Percentiles rank a stretch among this genome's conserved stretches.
These are phyloP conservation scores for Fusarium praegraminearum DNA, from an alignment of 2,329 filamentous ascomycete genomes.

Conservation along the genomic window DNA sequence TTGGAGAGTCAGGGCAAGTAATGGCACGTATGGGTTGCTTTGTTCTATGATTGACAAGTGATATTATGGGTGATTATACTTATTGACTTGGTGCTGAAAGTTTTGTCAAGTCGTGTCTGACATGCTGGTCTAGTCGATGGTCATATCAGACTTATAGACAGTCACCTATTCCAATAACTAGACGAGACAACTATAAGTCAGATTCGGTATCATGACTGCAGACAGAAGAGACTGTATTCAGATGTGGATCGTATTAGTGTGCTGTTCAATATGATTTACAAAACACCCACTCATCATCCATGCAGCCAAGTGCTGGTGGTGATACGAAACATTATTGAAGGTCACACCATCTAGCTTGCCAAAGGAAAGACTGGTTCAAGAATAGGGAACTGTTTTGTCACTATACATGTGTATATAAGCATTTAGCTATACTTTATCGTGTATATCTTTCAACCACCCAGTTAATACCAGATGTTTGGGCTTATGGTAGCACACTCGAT, in stretches of 20 bases:
- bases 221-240: neutral
- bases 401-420: too few species aligned
- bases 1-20: neutral
- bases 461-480: too few species aligned
- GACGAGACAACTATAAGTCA: too few species aligned
- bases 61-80: neutral
- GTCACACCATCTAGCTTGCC: too few species aligned
- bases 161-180: neutral
- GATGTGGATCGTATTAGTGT: neutral
- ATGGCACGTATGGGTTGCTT: neutral
- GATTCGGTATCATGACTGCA: neutral
- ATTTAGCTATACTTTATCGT: neutral
- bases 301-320: neutral
- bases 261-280: neutral
- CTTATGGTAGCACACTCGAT: neutral
- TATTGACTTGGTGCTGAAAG: too few species aligned
- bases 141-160: too few species aligned
- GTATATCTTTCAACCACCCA: neutral
- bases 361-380: neutral
- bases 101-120: neutral
- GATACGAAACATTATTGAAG: neutral
- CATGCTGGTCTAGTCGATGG: too few species aligned
- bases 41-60: neutral
- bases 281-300: neutral
- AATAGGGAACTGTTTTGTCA: neutral